Evolutionary conservation across 1,284 basidiomycete genomes (phyloP).

Genomic region (Coniferiporia weirii): DNA sequence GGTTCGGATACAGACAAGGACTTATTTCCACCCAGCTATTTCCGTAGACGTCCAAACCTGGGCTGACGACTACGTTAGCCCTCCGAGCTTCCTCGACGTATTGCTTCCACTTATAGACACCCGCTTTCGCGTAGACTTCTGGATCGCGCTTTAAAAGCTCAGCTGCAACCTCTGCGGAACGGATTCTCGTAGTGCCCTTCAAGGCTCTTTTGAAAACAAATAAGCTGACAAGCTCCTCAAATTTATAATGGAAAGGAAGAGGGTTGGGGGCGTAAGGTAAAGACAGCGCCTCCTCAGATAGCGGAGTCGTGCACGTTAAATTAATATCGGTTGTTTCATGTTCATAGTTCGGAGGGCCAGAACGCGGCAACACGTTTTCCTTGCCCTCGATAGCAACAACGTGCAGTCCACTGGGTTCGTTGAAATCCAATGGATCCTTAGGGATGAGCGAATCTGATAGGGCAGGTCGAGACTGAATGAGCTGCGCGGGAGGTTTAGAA

Average conservation of each 20-base stretch:
- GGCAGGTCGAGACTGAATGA: too few relatives aligned
- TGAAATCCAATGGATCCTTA: too few relatives aligned
- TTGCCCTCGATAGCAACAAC: too few relatives aligned
- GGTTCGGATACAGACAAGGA: not conserved
- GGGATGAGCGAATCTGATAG: too few relatives aligned
- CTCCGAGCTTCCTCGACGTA: slow-evolving; percentile 42
- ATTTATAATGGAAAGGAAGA: slow-evolving; percentile 18
- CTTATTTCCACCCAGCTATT: slow-evolving; percentile 33
- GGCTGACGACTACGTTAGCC: slow-evolving; percentile 36
- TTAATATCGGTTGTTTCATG: too few relatives aligned
- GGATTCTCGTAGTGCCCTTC: slow-evolving; percentile 31
- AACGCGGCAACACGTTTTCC: too few relatives aligned
- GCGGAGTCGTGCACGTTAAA: too few relatives aligned
- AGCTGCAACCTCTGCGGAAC: slow-evolving; percentile 36
- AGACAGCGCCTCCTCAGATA: not conserved
- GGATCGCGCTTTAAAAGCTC: slow-evolving; percentile 32
- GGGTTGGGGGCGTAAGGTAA: not conserved
- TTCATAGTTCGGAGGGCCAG: too few relatives aligned
- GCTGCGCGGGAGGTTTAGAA: too few relatives aligned
- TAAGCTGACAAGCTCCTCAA: slow-evolving; percentile 18
- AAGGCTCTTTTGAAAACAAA: slow-evolving; percentile 20
- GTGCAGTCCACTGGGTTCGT: too few relatives aligned
- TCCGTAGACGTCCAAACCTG: slow-evolving; percentile 32
- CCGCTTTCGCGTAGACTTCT: slow-evolving; percentile 37
- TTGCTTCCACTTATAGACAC: slow-evolving; percentile 39